phyloP scores from a whole-genome alignment of 73 alveolate species.

The Paraurostyla sp. region DNA sequence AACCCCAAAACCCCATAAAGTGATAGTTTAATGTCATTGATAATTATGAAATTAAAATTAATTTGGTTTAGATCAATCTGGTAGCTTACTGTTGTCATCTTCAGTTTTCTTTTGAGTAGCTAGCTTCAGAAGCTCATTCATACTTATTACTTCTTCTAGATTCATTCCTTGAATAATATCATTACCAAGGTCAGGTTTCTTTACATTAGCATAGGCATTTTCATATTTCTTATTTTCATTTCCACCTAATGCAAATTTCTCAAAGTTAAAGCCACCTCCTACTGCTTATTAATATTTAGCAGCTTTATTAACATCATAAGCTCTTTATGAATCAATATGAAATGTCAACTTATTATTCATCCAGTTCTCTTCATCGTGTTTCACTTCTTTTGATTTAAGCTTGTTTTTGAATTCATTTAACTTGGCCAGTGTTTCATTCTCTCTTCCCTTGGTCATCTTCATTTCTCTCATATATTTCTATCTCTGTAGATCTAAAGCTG shows the following conservation, averaged over 20 bases:
- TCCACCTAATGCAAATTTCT: conserved; percentile 48
- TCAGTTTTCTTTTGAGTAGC: conserved; percentile 32
- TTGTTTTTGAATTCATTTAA: conserved; percentile 49
- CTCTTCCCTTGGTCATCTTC: conserved; percentile 66
- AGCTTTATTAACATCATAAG: conserved; percentile 65
- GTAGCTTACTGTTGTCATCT: too few species aligned
- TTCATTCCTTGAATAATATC: conserved; percentile 27
- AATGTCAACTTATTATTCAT: conserved; percentile 82
- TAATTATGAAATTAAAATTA: too few species aligned
- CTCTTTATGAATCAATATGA: conserved; percentile 85
- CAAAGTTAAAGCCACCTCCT: conserved; percentile 8
- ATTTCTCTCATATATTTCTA: conserved; percentile 49
- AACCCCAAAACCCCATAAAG: too few species aligned
- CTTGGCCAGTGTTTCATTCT: conserved; percentile 56
- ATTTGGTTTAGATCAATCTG: too few species aligned
- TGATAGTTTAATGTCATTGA: too few species aligned
- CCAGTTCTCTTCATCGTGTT: conserved; percentile 77
- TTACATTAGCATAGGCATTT: conserved; percentile 16
- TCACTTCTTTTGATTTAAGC: conserved; percentile 54
- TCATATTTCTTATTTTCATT: conserved; percentile 21
- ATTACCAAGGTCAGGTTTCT: conserved; percentile 48
- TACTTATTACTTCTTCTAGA: conserved; percentile 42
- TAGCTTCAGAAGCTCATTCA: conserved; percentile 16
- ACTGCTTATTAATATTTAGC: neutral
- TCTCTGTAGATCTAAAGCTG: conserved; percentile 63